These are phyloP conservation scores for Aspergillus olivimuriae DNA, from an alignment of 495 filamentous ascomycete genomes.

Conservation along the genomic window DNA sequence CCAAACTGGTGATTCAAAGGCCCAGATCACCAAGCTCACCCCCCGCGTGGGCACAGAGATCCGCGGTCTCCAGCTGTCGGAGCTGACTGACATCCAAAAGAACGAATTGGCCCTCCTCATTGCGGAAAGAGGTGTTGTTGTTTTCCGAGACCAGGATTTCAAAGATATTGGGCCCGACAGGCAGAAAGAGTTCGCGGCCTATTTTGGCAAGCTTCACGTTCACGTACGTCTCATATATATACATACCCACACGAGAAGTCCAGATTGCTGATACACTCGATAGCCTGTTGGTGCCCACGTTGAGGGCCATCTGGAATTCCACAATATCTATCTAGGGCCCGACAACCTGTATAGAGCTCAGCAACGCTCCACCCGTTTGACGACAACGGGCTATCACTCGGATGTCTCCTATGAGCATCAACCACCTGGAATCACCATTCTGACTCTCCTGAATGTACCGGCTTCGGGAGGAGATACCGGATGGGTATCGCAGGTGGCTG, in stretches of 20 bases:
- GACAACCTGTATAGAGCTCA: too few relatives aligned
- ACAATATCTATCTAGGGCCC: too few relatives aligned
- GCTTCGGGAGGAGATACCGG: slow-evolving; percentile 55
- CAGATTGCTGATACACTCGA: too few relatives aligned
- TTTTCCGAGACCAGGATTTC: slow-evolving; percentile 12
- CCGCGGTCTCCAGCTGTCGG: slow-evolving; percentile 5
- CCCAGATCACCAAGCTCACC: slow-evolving; percentile 6
- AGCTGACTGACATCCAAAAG: neutral
- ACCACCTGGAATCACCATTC: slow-evolving; percentile 6
- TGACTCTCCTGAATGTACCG: slow-evolving; percentile 27
- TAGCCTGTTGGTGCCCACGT: too few relatives aligned
- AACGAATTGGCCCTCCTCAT: slow-evolving; percentile 7
- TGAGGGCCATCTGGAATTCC: too few relatives aligned
- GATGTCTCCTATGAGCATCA: too few relatives aligned
- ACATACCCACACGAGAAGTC: too few relatives aligned
- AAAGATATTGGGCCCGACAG: slow-evolving; percentile 6
- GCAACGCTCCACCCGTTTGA: too few relatives aligned
- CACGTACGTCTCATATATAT: too few relatives aligned
- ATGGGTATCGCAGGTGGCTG: slow-evolving; percentile 55
- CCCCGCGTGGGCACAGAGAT: slow-evolving; percentile 7
- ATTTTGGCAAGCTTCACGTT: slow-evolving; percentile 7
- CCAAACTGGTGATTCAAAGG: too few relatives aligned
- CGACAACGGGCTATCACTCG: too few relatives aligned
- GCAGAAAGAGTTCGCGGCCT: slow-evolving; percentile 4
- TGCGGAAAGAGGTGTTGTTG: slow-evolving; percentile 9